Conservation (phyloP, 2,329 filamentous ascomycete species). For the Fusarium foetens region DNA sequence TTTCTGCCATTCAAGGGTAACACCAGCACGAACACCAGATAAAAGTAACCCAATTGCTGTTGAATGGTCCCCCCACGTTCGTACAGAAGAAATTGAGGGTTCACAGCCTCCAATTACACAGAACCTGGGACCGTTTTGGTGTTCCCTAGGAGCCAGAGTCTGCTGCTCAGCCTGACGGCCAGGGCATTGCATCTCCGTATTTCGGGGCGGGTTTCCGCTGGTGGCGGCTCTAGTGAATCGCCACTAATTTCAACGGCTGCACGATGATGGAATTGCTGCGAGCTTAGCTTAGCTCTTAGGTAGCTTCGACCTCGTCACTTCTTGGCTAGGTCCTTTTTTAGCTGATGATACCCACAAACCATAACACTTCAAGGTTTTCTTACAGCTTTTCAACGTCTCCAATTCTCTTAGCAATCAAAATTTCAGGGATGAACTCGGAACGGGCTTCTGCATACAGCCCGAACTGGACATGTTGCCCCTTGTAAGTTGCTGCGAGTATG, state of each 20-base stretch:
- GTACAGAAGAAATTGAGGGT: conserved; percentile 8
- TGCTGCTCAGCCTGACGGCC: background rate
- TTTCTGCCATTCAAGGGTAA: conserved; percentile 12
- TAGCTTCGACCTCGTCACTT: background rate
- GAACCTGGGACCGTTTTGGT: conserved; percentile 12
- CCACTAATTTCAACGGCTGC: conserved; percentile 42
- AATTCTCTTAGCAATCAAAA: conserved; percentile 2
- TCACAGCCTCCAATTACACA: conserved; percentile 1
- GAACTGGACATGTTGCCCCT: conserved; percentile 25
- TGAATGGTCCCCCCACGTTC: conserved; percentile 5
- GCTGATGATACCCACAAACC: background rate
- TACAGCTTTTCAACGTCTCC: background rate
- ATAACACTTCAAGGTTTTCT: background rate
- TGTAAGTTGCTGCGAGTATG: conserved; percentile 29
- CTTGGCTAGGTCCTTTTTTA: background rate
- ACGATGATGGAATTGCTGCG: conserved; percentile 35
- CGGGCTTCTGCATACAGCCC: conserved; percentile 26
- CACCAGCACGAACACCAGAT: background rate
- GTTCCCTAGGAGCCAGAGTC: background rate
- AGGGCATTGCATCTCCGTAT: conserved; percentile 1
- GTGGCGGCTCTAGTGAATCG: conserved; percentile 27
- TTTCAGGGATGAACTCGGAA: conserved; percentile 12
- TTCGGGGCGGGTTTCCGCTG: conserved; percentile 18
- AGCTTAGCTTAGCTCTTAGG: background rate
- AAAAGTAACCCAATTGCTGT: background rate